These are phyloP conservation scores for Leishmania mexicana DNA, from an alignment of 208 protist genomes.

Conservation along the genomic window DNA sequence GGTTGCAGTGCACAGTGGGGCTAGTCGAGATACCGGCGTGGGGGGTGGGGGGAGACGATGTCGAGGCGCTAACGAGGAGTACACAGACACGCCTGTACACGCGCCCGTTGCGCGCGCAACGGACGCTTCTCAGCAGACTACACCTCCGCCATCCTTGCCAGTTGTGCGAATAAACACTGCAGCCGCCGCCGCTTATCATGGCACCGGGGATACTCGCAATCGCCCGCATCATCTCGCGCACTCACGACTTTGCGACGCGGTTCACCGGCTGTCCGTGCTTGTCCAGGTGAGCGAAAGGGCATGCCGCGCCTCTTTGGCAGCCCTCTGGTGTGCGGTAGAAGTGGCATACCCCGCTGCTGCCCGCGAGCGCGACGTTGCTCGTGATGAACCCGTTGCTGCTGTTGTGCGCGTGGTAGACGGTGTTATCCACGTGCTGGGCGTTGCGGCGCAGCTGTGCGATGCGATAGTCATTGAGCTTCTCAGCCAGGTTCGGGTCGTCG, in stretches of 20 bases:
- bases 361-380: background rate
- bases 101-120: background rate
- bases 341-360: conserved; percentile 34
- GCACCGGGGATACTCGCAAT: background rate
- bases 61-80: background rate
- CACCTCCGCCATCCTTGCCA: background rate
- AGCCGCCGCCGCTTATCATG: background rate
- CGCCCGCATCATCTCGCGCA: background rate
- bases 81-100: background rate
- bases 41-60: background rate
- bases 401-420: conserved; percentile 30
- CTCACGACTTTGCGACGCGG: conserved; percentile 1
- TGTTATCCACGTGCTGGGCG: conserved; percentile 68
- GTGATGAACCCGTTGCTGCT: background rate
- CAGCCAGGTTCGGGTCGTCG: conserved; percentile 29
- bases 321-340: conserved; percentile 73
- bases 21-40: background rate
- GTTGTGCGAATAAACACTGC: background rate
- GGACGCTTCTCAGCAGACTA: background rate
- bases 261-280: conserved; percentile 37
- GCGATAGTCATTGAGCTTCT: conserved; percentile 70
- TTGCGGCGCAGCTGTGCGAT: conserved; percentile 74
- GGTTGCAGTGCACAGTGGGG: background rate
- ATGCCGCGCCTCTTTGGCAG: conserved; percentile 64
- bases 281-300: conserved; percentile 68